Evolutionary conservation across 2,329 filamentous ascomycete genomes (phyloP), one percentile per base, ranked within the genome.

Genomic region (Epicoccum nigrum): DNA sequence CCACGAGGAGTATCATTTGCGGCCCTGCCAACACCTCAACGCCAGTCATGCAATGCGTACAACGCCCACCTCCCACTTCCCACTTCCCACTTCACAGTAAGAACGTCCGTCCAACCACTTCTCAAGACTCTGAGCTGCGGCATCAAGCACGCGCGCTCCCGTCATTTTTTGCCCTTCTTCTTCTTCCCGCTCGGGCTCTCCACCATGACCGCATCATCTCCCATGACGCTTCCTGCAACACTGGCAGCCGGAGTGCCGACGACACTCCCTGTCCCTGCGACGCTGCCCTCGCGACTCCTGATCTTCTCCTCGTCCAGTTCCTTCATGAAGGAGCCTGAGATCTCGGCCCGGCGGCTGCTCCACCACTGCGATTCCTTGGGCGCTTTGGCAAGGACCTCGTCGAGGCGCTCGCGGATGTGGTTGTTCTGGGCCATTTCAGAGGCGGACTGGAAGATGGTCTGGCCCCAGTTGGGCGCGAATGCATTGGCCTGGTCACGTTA

Each of bases 381-480:
- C 1, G 86, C 79, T 67, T 90, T 87, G 21, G 80, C 77, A 64
- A 92, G 86, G 51, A 96, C 85, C 56, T 92, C 88, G 38, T 86
- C 83, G 16, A 96, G 81, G 41, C 87, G 84, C 59, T 87, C 81
- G 60, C 91, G 89, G 67, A 96, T 83, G 38, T 86, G 77, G 33
- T 84, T 83, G 77, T 97, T 97, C 69, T 91, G 88, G 52, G 89
- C 86, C 76, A 99, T 97, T 76, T 99, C 94, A 75, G 96, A 96
- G 47, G 94, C 94, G 37, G 90, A 92, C 75, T 99, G 94, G 83
- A 99, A 99, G 73, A 99, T 97, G 49, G 84, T 86, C 70, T 94
- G 87, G 55, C 94, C 94, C 94, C 94, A 99, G 73, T 88, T 87
- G 40, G 90, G 87, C 1, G 85, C 82, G 58, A 97, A 88, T 16